Conservation (phyloP, 2,329 filamentous ascomycete genomes). For the Chaetothyriales sp. region DNA sequence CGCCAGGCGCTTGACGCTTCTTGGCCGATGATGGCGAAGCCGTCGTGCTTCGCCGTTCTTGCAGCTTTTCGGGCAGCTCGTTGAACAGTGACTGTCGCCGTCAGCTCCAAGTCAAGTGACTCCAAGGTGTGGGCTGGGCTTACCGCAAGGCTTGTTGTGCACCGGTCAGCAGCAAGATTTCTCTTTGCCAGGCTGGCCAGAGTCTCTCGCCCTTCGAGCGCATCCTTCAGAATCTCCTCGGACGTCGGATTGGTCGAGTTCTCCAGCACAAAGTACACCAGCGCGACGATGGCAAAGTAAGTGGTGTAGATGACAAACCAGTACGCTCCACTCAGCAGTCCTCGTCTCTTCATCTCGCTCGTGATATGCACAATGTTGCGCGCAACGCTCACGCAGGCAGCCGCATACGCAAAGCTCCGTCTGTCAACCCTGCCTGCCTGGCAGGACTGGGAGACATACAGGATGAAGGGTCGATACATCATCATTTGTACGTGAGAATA, state of each 20-base stretch:
- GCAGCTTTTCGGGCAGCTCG: slow-evolving; percentile 60
- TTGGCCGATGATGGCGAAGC: slow-evolving; percentile 29
- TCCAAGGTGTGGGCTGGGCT: slow-evolving; percentile 24
- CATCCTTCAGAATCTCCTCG: slow-evolving; percentile 72
- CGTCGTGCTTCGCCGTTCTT: slow-evolving; percentile 36
- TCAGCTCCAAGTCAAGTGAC: neutral
- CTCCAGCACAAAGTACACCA: slow-evolving; percentile 52
- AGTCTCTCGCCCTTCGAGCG: slow-evolving; percentile 69
- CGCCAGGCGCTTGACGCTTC: slow-evolving; percentile 31
- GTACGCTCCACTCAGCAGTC: slow-evolving; percentile 48
- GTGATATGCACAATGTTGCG: slow-evolving; percentile 55
- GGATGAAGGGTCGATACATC: slow-evolving; percentile 52
- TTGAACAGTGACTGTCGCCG: slow-evolving; percentile 59
- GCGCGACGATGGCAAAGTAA: slow-evolving; percentile 51
- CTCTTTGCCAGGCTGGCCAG: slow-evolving; percentile 65
- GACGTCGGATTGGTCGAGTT: slow-evolving; percentile 48
- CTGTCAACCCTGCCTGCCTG: slow-evolving; percentile 41
- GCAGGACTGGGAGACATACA: slow-evolving; percentile 45
- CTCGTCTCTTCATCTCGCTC: slow-evolving; percentile 48
- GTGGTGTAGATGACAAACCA: slow-evolving; percentile 59
- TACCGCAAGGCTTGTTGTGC: slow-evolving; percentile 64
- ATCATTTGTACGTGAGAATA: slow-evolving; percentile 53
- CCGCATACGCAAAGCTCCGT: slow-evolving; percentile 51
- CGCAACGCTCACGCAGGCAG: slow-evolving; percentile 52
- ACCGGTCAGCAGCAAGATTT: slow-evolving; percentile 79